Percentiles rank a stretch among this genome's conserved stretches.
phyloP scores from a whole-genome alignment of 2,329 filamentous ascomycete genomes.

The Cladosporium velox region DNA sequence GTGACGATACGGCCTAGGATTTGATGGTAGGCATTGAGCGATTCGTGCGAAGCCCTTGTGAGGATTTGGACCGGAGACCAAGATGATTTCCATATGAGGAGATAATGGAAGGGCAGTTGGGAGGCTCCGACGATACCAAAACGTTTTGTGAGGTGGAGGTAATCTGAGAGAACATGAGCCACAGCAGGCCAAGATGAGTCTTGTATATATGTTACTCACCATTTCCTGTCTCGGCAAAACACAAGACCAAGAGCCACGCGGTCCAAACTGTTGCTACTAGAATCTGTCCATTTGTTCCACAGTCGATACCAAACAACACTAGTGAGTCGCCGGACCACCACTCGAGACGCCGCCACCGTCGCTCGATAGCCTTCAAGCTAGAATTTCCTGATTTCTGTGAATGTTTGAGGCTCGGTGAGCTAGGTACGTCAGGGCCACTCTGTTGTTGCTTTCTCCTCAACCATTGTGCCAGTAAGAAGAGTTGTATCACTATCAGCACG shows the following conservation, averaged over 20 bases:
- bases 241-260: constrained; percentile 54
- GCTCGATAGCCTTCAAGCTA: neutral
- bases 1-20: constrained; percentile 58
- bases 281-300: constrained; percentile 55
- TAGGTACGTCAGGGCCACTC: constrained; percentile 13
- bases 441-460: constrained; percentile 26
- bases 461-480: constrained; percentile 42
- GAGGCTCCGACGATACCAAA: constrained; percentile 61
- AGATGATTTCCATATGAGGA: constrained; percentile 55
- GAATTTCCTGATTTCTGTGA: neutral
- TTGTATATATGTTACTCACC: constrained; percentile 42
- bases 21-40: constrained; percentile 59
- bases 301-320: constrained; percentile 37
- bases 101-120: constrained; percentile 61
- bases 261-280: constrained; percentile 52
- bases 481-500: constrained; percentile 46
- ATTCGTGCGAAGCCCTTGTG: constrained; percentile 56
- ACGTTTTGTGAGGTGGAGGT: constrained; percentile 64
- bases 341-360: constrained; percentile 31
- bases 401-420: constrained; percentile 17
- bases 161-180: constrained; percentile 49
- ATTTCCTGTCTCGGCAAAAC: constrained; percentile 53
- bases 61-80: constrained; percentile 55
- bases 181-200: neutral
- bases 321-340: constrained; percentile 39